Conservation (phyloP, 345 rosid genomes). For the Murraya paniculata region DNA sequence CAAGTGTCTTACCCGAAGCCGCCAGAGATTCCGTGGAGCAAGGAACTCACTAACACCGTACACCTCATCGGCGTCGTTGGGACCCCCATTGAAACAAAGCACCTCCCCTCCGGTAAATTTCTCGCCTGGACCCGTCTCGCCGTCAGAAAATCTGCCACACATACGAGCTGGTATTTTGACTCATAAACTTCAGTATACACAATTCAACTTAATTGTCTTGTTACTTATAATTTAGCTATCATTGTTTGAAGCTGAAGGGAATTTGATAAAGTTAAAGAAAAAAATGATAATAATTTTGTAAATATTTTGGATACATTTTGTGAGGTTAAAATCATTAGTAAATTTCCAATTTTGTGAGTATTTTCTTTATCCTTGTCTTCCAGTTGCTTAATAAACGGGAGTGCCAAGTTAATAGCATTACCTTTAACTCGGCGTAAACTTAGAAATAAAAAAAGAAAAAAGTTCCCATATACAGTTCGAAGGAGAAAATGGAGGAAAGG, state of each 20-base stretch:
- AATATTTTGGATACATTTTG: neutral
- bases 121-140: constrained; percentile 62
- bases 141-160: constrained; percentile 47
- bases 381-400: neutral
- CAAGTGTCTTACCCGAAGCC: constrained; percentile 32
- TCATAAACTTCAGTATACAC: neutral
- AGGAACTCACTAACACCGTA: constrained; percentile 55
- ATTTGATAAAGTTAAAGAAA: neutral
- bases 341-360: neutral
- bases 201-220: neutral
- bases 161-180: constrained; percentile 41
- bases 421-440: neutral
- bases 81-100: constrained; percentile 45
- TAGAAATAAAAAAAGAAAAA: neutral
- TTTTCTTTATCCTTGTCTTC: no score
- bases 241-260: neutral
- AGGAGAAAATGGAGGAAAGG: neutral
- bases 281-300: neutral
- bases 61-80: constrained; percentile 58
- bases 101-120: constrained; percentile 53
- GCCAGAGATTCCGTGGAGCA: constrained; percentile 49
- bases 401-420: neutral
- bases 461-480: neutral
- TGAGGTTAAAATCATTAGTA: neutral
- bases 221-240: neutral